phyloP scores from a whole-genome alignment of 1,284 basidiomycete genomes.

The Hemileia vastatrix region DNA sequence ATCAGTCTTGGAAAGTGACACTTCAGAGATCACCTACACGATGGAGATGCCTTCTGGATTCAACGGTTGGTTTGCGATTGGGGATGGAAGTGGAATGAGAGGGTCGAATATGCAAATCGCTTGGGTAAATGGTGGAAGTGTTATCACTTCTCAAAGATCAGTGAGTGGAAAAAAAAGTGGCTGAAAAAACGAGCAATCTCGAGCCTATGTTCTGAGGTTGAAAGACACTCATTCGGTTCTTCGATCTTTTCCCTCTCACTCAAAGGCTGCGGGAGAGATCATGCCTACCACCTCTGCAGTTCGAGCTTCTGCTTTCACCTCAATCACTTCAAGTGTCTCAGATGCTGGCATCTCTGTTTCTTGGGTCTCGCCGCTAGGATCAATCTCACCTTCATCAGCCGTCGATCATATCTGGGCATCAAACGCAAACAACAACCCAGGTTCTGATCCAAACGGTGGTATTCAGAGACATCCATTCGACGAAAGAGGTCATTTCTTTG shows the following conservation, averaged over 20 bases:
- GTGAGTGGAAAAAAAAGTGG: background rate
- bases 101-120: background rate
- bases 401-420: background rate
- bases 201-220: background rate
- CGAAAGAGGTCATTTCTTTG: background rate
- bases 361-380: background rate
- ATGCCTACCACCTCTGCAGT: background rate
- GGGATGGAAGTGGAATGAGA: background rate
- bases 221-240: too few species aligned
- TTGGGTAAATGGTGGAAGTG: background rate
- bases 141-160: background rate
- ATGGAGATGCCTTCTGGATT: background rate
- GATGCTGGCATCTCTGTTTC: background rate
- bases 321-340: background rate
- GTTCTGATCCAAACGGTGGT: background rate
- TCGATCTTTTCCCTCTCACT: background rate
- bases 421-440: background rate
- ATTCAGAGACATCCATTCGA: background rate
- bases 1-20: background rate
- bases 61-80: background rate
- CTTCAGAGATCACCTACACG: background rate
- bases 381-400: background rate
- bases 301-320: background rate
- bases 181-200: background rate
- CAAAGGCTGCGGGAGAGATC: background rate